A percentile compares a stretch with the other conserved stretches of the same genome.
These are phyloP conservation scores for Auricularia cornea DNA, from an alignment of 768 basidiomycete species.

Conservation along the genomic window DNA sequence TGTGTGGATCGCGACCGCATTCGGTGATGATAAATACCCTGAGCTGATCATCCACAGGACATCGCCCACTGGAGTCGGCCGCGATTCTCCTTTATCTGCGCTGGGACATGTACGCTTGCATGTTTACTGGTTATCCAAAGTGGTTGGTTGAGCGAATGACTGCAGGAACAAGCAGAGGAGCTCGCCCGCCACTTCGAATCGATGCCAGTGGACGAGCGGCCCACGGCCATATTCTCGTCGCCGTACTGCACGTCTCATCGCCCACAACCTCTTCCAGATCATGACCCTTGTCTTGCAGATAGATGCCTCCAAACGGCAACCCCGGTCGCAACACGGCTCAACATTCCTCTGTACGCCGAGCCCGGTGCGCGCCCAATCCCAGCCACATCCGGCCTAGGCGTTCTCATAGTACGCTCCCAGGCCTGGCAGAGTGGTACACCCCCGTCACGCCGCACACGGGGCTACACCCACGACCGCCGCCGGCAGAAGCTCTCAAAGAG, in stretches of 20 bases:
- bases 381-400: neutral
- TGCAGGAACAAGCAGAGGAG: slow-evolving; percentile 64
- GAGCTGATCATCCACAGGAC: neutral
- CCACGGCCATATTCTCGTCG: slow-evolving; percentile 76
- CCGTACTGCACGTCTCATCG: slow-evolving; percentile 57
- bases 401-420: slow-evolving; percentile 23
- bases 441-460: slow-evolving; percentile 58
- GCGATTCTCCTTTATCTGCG: neutral
- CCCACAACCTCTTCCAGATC: neutral
- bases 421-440: slow-evolving; percentile 73
- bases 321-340: slow-evolving; percentile 52
- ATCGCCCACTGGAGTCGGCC: neutral
- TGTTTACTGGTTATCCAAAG: neutral
- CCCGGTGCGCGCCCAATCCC: slow-evolving; percentile 43
- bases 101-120: neutral
- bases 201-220: slow-evolving; percentile 56
- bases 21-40: neutral
- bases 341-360: slow-evolving; percentile 66
- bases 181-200: slow-evolving; percentile 55
- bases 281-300: slow-evolving; percentile 35
- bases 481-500: slow-evolving; percentile 41
- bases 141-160: neutral
- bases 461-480: slow-evolving; percentile 65
- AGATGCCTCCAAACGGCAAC: slow-evolving; percentile 78
- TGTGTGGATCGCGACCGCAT: neutral